These are phyloP conservation scores for Dothideomycetes sp. DNA, from an alignment of 2,329 filamentous ascomycete genomes.

Conservation along the genomic window DNA sequence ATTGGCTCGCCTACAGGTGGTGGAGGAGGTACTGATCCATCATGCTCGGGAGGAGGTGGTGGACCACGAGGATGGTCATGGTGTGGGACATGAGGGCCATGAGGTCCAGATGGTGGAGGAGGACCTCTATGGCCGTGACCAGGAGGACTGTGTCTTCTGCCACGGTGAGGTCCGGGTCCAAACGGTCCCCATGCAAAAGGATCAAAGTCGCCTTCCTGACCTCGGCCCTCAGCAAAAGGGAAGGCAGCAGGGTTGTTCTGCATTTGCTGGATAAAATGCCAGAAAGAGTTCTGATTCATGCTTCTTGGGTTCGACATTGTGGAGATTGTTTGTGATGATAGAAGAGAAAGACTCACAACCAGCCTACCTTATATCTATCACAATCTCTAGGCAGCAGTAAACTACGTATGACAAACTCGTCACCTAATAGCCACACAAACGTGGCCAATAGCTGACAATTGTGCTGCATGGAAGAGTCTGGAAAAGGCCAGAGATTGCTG, in stretches of 20 bases:
- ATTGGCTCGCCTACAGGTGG: constrained; percentile 13
- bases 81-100: background rate
- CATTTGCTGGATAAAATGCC: constrained; percentile 46
- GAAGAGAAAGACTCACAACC: constrained; percentile 1
- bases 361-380: constrained; percentile 8
- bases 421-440: constrained; percentile 3
- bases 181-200: constrained; percentile 24
- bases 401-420: constrained; percentile 8
- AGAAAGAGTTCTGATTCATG: constrained; percentile 41
- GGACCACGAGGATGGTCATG: background rate
- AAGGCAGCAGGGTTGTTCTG: constrained; percentile 20
- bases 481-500: constrained; percentile 7
- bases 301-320: constrained; percentile 17
- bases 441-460: constrained; percentile 3
- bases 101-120: background rate
- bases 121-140: constrained; percentile 15
- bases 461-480: constrained; percentile 2
- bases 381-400: constrained; percentile 10
- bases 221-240: constrained; percentile 17
- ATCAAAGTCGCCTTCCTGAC: constrained; percentile 12
- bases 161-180: constrained; percentile 22
- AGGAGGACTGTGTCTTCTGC: constrained; percentile 5
- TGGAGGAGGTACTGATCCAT: constrained; percentile 17
- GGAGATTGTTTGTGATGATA: constrained; percentile 1
- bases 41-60: constrained; percentile 2